Percentiles rank a stretch among this genome's conserved stretches.
Conservation (phyloP, 768 basidiomycete genomes). For the Leccinum barrowsii region DNA sequence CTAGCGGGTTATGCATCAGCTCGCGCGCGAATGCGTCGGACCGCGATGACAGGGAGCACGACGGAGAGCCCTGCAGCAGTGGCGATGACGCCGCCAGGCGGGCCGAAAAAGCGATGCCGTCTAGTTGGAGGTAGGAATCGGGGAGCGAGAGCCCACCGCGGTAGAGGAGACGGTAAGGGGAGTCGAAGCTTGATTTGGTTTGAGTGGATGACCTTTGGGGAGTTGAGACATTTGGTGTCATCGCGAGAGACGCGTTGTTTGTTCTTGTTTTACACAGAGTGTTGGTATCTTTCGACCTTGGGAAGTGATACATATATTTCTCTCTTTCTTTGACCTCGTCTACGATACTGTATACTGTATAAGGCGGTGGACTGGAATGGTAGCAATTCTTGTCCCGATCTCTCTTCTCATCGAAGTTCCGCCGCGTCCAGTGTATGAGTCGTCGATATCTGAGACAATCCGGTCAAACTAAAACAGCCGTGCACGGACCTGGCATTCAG, state of each 20-base stretch:
- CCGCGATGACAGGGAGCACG: slow-evolving; percentile 7
- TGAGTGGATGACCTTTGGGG: slow-evolving; percentile 13
- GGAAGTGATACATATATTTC: no score
- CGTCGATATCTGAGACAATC: no score
- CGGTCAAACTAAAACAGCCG: no score
- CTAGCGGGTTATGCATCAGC: slow-evolving; percentile 65
- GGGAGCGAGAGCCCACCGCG: slow-evolving; percentile 72
- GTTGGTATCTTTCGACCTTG: no score
- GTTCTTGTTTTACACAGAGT: background rate
- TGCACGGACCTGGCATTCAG: no score
- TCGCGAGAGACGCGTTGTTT: background rate
- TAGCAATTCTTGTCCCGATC: no score
- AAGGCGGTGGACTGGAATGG: no score
- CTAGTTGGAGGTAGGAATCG: slow-evolving; percentile 67
- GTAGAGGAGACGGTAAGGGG: slow-evolving; percentile 56
- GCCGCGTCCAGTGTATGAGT: no score
- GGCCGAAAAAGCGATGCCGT: slow-evolving; percentile 68
- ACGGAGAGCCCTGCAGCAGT: slow-evolving; percentile 29
- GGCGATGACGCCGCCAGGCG: slow-evolving; percentile 34
- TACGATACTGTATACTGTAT: no score
- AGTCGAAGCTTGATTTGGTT: slow-evolving; percentile 1
- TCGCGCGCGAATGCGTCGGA: slow-evolving; percentile 29
- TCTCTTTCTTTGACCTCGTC: no score
- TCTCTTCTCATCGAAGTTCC: no score
- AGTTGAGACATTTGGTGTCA: slow-evolving; percentile 11